A percentile compares a stretch with the other conserved stretches of the same genome.
phyloP scores from a whole-genome alignment of 305 asterid species.

The Solanum hybrid region DNA sequence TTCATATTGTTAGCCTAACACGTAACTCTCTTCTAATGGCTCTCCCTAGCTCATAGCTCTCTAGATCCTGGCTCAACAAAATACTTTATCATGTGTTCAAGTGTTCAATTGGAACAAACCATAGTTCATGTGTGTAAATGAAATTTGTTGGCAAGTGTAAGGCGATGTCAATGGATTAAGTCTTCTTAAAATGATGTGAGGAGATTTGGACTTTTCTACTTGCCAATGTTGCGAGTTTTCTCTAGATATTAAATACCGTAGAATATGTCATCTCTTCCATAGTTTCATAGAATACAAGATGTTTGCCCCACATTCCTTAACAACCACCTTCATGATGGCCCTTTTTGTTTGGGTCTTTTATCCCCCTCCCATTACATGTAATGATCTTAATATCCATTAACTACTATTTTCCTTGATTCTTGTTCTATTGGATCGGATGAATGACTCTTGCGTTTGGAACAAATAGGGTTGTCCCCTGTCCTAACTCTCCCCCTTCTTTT shows the following conservation, averaged over 20 bases:
- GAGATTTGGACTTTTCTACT: background rate
- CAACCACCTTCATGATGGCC: background rate
- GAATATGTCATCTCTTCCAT: background rate
- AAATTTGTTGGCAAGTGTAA: background rate
- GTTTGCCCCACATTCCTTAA: background rate
- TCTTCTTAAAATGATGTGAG: background rate
- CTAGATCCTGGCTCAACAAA: background rate
- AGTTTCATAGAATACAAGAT: background rate
- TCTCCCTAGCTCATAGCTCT: background rate
- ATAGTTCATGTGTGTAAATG: background rate
- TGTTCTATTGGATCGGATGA: background rate
- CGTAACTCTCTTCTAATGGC: background rate
- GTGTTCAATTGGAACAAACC: background rate
- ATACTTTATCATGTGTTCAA: background rate
- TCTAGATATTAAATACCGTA: background rate
- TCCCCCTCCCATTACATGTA: background rate
- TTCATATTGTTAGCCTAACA: background rate
- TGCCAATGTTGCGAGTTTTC: background rate
- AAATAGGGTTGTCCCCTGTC: background rate
- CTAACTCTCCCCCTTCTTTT: background rate
- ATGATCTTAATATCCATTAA: background rate
- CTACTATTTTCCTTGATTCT: background rate
- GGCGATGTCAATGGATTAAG: background rate
- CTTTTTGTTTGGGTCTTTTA: background rate
- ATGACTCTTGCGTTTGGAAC: background rate